phyloP scores from a whole-genome alignment of 768 basidiomycete species.

The Termitomyces sp. region DNA sequence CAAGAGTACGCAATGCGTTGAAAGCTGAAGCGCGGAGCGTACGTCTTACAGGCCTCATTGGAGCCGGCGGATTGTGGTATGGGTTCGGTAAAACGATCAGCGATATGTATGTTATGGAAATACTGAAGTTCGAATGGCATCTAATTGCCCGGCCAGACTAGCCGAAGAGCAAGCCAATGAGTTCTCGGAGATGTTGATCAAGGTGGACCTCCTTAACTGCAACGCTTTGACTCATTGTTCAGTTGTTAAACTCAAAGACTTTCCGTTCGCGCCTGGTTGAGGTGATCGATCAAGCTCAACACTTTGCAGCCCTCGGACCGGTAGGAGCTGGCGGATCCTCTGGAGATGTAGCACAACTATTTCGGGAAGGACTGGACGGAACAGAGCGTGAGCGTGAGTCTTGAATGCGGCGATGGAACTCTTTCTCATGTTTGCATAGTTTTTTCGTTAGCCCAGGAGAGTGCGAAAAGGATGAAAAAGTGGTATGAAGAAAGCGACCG shows the following conservation, averaged over 20 bases:
- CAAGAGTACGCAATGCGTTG: slow-evolving; percentile 78
- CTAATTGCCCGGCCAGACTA: slow-evolving; percentile 42
- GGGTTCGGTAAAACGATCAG: slow-evolving; percentile 84
- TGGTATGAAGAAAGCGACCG: slow-evolving; percentile 82
- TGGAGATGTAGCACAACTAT: slow-evolving; percentile 62
- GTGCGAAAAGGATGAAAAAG: slow-evolving; percentile 64
- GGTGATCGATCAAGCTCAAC: slow-evolving; percentile 82
- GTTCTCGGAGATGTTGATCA: slow-evolving; percentile 66
- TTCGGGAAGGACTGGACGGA: slow-evolving; percentile 89
- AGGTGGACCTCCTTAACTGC: slow-evolving; percentile 31
- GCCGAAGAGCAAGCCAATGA: slow-evolving; percentile 70
- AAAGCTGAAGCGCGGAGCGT: slow-evolving; percentile 88
- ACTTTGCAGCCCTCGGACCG: slow-evolving; percentile 70
- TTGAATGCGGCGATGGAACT: background rate
- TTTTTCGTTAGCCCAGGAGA: slow-evolving; percentile 82
- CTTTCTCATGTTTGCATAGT: slow-evolving; percentile 40
- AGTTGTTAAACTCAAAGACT: slow-evolving; percentile 37
- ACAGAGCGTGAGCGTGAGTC: slow-evolving; percentile 88
- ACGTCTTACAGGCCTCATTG: slow-evolving; percentile 75
- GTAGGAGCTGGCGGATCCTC: slow-evolving; percentile 46
- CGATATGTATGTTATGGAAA: slow-evolving; percentile 53
- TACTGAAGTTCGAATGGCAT: background rate
- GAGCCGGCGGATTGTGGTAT: slow-evolving; percentile 88
- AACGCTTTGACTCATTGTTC: background rate
- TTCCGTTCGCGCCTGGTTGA: slow-evolving; percentile 75